Base-by-base conservation (phyloP, 78 protist species). In the slime mould (Dictyostelium discoideum) region DNA sequence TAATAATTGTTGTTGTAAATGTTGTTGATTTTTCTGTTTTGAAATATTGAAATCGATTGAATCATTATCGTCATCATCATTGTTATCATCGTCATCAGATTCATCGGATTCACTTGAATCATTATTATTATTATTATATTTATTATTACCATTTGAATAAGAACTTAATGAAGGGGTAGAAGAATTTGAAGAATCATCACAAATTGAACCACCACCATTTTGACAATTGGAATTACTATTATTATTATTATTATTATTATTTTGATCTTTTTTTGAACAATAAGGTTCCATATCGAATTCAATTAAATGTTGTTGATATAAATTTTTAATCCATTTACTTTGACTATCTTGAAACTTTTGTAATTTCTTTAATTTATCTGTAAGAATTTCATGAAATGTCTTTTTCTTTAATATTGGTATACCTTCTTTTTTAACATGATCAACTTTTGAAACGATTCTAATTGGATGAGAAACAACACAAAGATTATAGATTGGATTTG, bases 341-440 rank as follows among this genome's bases (percentile, higher is more conserved):
- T 89, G 94, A 18, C 85, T 60, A 29, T 89, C 94, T 78, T 89
- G 94, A 3, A 57, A 89, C 14, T 89, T 78, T 78, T 57, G 82
- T 22, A 89, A 32, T 11, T 63, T 89, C 39, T 81, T 89, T 18
- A 89, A 44, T 48, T 89, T 89, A 72, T 89, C 94, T 0, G 94
- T 89, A 4, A 89, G 74, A 18, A 89, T 81, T 60, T 89, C 94
- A 32, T 89, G 94, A 57, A 89, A 89, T 22, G 94, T 89, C 29
- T 81, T 89, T 39, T 89, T 89, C 39, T 89, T 89, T 20, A 89
- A 48, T 3, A 89, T 89, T 16, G 94, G 94, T 6, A 89, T 46
- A 69, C 94, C 94, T 24, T 89, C 94, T 48, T 89, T 89, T n/a
- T 89, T 89, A 32, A 89, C 94, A 29, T 89, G 94, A 54, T 89